These are phyloP conservation scores for Grosmannia serpens DNA, from an alignment of 2,329 filamentous ascomycete genomes.

Conservation along the genomic window DNA sequence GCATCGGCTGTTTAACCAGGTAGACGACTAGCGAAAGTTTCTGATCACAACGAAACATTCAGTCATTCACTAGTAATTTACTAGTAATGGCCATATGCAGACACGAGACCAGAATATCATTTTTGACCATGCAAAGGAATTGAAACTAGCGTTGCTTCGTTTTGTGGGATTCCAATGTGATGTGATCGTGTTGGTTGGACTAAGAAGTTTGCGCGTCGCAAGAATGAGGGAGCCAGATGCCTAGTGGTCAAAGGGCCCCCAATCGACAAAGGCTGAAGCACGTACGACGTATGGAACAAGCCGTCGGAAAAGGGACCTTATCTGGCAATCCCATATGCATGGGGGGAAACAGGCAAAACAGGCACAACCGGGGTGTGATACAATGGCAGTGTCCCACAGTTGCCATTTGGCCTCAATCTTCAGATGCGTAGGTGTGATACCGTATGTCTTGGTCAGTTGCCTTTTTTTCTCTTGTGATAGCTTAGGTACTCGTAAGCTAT, in stretches of 20 bases:
- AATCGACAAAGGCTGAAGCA: no score
- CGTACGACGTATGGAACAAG: no score
- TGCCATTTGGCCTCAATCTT: background rate
- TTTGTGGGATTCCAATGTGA: background rate
- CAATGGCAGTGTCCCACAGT: background rate
- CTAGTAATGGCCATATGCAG: background rate
- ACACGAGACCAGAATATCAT: background rate
- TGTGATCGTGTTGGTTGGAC: no score
- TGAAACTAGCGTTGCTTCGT: background rate
- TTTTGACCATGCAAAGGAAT: background rate
- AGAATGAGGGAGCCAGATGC: background rate
- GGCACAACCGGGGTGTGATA: background rate
- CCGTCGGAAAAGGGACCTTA: no score
- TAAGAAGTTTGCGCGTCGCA: background rate
- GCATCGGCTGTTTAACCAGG: background rate
- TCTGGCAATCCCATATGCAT: no score
- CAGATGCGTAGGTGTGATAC: background rate
- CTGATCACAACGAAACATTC: no score
- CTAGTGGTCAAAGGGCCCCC: no score
- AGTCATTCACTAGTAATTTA: no score
- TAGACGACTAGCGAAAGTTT: background rate
- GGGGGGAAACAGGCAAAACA: no score
- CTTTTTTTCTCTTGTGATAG: background rate
- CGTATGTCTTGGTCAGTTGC: background rate
- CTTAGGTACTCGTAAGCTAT: background rate